Evolutionary conservation across 2,329 filamentous ascomycete species (phyloP).

Genomic region (Fusarium sp.): DNA sequence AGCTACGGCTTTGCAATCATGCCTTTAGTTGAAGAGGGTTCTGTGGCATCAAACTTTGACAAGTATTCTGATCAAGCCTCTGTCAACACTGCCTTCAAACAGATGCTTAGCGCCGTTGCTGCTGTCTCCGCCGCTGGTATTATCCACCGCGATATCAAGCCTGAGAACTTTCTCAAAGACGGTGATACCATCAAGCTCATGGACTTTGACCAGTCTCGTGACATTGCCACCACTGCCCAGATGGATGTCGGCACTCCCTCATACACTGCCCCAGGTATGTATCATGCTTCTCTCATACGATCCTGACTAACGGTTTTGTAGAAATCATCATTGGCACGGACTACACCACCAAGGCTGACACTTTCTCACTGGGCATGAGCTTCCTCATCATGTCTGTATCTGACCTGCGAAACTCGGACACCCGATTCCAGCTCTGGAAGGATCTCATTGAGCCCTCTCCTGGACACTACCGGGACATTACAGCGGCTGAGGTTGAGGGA

Average conservation of each 20-base stretch:
- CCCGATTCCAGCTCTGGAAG: slow-evolving; percentile 18
- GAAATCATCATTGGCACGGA: slow-evolving; percentile 7
- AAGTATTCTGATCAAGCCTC: not conserved
- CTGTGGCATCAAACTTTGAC: slow-evolving; percentile 5
- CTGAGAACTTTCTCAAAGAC: slow-evolving; percentile 25
- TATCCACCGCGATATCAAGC: slow-evolving; percentile 19
- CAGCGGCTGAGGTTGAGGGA: not conserved
- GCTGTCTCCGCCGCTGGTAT: slow-evolving; percentile 13
- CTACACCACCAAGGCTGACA: slow-evolving; percentile 11
- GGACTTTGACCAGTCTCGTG: slow-evolving; percentile 21
- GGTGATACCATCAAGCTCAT: slow-evolving; percentile 19
- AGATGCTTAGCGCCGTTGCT: slow-evolving; percentile 17
- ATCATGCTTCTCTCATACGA: accelerated
- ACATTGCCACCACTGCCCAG: not conserved
- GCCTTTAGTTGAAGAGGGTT: slow-evolving; percentile 11
- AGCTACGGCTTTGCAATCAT: slow-evolving; percentile 12
- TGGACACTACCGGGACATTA: not conserved
- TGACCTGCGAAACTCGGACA: not conserved
- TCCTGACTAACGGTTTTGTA: not conserved
- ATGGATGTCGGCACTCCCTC: slow-evolving; percentile 15
- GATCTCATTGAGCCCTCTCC: slow-evolving; percentile 7
- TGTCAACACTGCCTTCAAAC: slow-evolving; percentile 7
- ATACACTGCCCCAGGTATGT: slow-evolving; percentile 9
- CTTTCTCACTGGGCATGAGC: slow-evolving; percentile 4
- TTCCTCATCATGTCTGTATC: slow-evolving; percentile 14